Conservation (phyloP, 495 filamentous ascomycete genomes). For the Penicillium coffeae region DNA sequence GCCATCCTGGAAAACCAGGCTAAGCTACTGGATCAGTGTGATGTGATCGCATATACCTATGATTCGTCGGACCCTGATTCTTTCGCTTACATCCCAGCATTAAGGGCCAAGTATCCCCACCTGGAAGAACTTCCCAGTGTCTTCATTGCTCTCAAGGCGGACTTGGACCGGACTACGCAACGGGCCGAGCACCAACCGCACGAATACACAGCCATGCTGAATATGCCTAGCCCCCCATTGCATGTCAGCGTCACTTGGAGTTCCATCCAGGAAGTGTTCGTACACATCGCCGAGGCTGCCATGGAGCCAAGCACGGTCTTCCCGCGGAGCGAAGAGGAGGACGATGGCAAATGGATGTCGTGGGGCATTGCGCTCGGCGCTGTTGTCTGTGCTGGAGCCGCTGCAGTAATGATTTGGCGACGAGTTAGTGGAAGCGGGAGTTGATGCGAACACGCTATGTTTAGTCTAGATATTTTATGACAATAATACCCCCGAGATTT, state of each 20-base stretch:
- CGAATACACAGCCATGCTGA: constrained; percentile 77
- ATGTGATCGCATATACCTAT: constrained; percentile 92
- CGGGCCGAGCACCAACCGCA: constrained; percentile 88
- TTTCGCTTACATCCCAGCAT: constrained; percentile 82
- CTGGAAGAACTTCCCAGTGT: constrained; percentile 84
- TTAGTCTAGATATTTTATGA: constrained; percentile 4
- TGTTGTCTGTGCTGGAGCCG: constrained; percentile 74
- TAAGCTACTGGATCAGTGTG: constrained; percentile 88
- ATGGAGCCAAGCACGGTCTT: constrained; percentile 83
- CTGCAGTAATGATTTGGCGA: constrained; percentile 73
- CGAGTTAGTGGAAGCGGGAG: constrained; percentile 40
- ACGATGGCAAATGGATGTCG: constrained; percentile 71
- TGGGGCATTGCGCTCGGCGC: constrained; percentile 83
- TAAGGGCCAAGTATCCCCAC: constrained; percentile 73
- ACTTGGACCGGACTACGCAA: constrained; percentile 91
- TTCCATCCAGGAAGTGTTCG: constrained; percentile 87
- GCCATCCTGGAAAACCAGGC: constrained; percentile 88
- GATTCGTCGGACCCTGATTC: constrained; percentile 95
- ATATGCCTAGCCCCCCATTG: constrained; percentile 70
- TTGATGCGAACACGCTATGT: constrained; percentile 11
- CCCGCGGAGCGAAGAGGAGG: constrained; percentile 80
- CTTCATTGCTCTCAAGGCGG: constrained; percentile 90
- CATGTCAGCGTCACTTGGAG: constrained; percentile 93
- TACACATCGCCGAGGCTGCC: constrained; percentile 82
- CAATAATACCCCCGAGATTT: constrained; percentile 19